Evolutionary conservation across 495 filamentous ascomycete species (phyloP).

Genomic region (Penicillium herquei): DNA sequence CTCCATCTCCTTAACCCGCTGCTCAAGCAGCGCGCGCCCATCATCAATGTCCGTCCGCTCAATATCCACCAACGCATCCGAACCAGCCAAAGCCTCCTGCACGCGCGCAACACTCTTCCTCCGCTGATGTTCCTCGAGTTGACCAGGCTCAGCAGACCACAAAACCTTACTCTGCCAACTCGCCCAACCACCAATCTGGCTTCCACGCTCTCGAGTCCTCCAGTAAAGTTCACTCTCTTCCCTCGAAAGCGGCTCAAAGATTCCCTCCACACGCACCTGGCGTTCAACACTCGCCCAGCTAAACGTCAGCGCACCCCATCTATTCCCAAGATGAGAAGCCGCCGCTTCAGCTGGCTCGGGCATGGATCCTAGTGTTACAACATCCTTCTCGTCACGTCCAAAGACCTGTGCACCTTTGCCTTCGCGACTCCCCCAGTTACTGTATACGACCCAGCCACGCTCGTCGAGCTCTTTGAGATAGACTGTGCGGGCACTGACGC

Average conservation of each 20-base stretch:
- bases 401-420: conserved; percentile 48
- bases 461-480: conserved; percentile 79
- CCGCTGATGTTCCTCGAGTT: conserved; percentile 24
- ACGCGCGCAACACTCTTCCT: conserved; percentile 34
- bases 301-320: conserved; percentile 46
- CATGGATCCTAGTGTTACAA: conserved; percentile 21
- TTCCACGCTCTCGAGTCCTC: conserved; percentile 74
- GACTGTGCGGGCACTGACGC: conserved; percentile 79
- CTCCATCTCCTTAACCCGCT: conserved; percentile 69
- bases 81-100: conserved; percentile 37
- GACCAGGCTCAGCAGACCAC: conserved; percentile 34
- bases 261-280: conserved; percentile 82
- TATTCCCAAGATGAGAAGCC: conserved; percentile 31
- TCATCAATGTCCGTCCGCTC: conserved; percentile 61
- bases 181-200: conserved; percentile 89
- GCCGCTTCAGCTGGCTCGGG: conserved; percentile 26
- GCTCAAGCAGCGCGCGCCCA: conserved; percentile 62
- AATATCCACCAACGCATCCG: conserved; percentile 50
- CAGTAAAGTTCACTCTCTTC: conserved; percentile 88
- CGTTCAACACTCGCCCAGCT: conserved; percentile 69
- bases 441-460: conserved; percentile 86
- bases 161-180: conserved; percentile 81
- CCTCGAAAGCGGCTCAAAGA: conserved; percentile 59
- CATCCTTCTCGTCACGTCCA: conserved; percentile 14
- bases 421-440: conserved; percentile 74